Evolutionary conservation across 352 stramenopile species (phyloP), one percentile per base, ranked within the genome.

Genomic region (Blastocystis sp.): DNA sequence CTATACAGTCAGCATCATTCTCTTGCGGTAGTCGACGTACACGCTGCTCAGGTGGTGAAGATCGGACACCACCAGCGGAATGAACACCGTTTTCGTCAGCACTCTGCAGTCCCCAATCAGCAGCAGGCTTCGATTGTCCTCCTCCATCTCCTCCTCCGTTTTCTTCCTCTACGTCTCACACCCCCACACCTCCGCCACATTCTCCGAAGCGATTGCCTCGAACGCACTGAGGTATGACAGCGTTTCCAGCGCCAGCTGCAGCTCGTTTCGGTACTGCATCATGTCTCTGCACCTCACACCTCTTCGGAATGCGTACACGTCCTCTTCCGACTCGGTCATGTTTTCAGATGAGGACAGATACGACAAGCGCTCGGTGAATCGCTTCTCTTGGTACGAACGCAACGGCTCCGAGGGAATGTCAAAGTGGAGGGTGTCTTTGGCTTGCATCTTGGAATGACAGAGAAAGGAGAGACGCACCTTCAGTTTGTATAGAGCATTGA

Each of bases 1-100:
- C 40, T 69, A 81, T 19, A 64, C 2, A 45, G 9, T 60, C 28
- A 81, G 43, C 1, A 62, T 34, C 41, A 81, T 64, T 10, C 48
- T 23, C 23, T 65, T 81, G 10, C 71, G 48, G 43, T 81, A 81
- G n/a, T 81, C 71, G 3, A 81, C 1, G 23, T 81, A 81, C 17
- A 64, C 71, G 5, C 14, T n/a, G 19, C 48, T 28, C 17, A 81
- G 71, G 21, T 81, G 53, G 28, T 81, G 71, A n/a, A 81, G 48
- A 81, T 81, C 71, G 2, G 71, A 45, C 28, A 81, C 23, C 17
- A 81, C 23, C 11, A 81, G 28, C 38, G 71, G 71, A 14, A 81
- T 5, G 28, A 81, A 81, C 2, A 81, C 71, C 19, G 64, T 53
- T 38, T 28, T 62, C 4, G 53, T 65, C 41, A 81, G 41, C 19